Conservation (phyloP, 2,329 filamentous ascomycete species). For the Trichoderma sp. region DNA sequence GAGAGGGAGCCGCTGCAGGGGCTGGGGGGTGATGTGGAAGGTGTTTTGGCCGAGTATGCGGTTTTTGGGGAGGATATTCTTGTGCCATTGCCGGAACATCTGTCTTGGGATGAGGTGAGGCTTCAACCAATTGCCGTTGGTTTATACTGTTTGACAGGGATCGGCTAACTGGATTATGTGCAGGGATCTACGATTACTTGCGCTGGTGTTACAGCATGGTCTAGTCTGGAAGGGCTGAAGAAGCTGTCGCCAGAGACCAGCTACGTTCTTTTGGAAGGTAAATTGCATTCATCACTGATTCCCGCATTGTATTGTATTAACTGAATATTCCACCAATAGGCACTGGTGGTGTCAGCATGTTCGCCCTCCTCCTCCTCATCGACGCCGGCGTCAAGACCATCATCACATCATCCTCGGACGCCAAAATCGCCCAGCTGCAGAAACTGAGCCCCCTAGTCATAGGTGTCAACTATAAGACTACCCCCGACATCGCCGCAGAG, state of each 20-base stretch:
- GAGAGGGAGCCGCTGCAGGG: background rate
- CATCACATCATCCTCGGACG: background rate
- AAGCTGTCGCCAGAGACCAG: background rate
- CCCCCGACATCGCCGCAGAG: background rate
- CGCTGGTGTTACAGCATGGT: slow-evolving; percentile 4
- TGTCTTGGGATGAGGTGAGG: background rate
- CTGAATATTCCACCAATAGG: background rate
- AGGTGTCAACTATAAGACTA: background rate
- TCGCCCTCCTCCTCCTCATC: background rate
- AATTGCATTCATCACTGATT: background rate
- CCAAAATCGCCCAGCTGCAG: background rate
- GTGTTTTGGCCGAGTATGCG: background rate
- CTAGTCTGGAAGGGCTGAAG: background rate
- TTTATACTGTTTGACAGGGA: background rate
- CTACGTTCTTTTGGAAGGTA: background rate
- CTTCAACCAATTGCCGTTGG: background rate
- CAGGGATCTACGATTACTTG: background rate
- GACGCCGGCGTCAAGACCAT: slow-evolving; percentile 1
- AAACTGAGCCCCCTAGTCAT: background rate
- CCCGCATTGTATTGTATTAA: background rate
- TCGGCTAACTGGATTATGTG: background rate
- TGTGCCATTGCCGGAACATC: background rate
- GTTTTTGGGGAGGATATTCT: background rate
- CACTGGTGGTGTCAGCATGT: background rate
- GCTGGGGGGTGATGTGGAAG: background rate